Percentiles rank a stretch among this genome's conserved stretches.
These are phyloP conservation scores for Vaccinium corymbosum DNA, from an alignment of 148 eudicot species.

Conservation along the genomic window DNA sequence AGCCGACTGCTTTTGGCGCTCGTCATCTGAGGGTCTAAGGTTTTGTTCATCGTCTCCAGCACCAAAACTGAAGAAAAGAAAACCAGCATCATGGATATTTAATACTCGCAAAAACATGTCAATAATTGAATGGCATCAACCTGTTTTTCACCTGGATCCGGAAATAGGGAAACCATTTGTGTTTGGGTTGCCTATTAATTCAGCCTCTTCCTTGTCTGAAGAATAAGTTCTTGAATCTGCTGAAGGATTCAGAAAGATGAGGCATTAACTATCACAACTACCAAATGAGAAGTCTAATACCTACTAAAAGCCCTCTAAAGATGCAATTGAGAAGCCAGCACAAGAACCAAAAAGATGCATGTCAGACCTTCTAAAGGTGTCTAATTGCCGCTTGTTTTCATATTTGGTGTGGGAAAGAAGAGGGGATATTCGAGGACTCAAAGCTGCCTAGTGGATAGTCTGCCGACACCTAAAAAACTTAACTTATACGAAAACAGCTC, in stretches of 20 bases:
- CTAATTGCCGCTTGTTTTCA: not conserved
- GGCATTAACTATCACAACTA: not conserved
- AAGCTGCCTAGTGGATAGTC: not conserved
- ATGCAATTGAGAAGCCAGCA: not conserved
- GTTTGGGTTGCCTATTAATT: conserved; percentile 9
- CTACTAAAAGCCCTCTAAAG: not conserved
- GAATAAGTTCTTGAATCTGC: conserved; percentile 22
- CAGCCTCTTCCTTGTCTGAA: conserved; percentile 15
- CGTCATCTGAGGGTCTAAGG: conserved; percentile 2
- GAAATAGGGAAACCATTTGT: conserved; percentile 25
- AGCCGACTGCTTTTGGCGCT: not conserved
- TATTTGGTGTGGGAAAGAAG: not conserved
- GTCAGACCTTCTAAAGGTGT: not conserved
- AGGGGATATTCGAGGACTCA: not conserved
- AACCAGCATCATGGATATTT: not conserved
- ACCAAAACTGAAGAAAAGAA: conserved; percentile 6
- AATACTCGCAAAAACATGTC: not conserved
- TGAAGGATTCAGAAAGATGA: conserved; percentile 11
- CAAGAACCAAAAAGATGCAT: not conserved
- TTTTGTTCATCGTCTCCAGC: conserved; percentile 9
- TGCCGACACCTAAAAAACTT: not conserved
- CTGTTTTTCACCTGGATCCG: conserved; percentile 23
- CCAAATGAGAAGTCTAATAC: not conserved
- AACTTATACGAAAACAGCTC: not conserved
- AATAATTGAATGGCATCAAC: not conserved